Evolutionary conservation across 208 protist genomes (phyloP).

Genomic region (Lotmaria passim): DNA sequence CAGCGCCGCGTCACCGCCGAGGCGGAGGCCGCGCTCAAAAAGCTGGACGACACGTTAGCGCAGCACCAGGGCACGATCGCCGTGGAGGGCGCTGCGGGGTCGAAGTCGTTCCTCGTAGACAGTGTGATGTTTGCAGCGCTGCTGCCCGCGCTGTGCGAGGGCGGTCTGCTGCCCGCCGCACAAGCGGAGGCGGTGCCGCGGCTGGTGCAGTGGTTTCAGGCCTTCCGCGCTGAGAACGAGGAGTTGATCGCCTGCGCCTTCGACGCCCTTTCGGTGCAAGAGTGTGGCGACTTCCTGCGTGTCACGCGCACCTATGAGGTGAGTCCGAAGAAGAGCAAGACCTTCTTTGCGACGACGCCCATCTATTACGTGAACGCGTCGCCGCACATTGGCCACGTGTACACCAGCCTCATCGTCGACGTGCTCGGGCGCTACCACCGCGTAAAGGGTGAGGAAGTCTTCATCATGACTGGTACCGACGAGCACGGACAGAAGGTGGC

Average conservation of each 20-base stretch:
- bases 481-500: conserved; percentile 99
- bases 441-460: conserved; percentile 84
- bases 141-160: conserved; percentile 83
- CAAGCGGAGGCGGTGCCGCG: conserved; percentile 55
- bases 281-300: conserved; percentile 82
- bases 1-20: conserved; percentile 62
- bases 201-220: conserved; percentile 77
- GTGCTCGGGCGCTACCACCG: conserved; percentile 89
- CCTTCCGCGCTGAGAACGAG: conserved; percentile 56
- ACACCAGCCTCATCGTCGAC: conserved; percentile 90
- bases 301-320: conserved; percentile 74
- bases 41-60: conserved; percentile 58
- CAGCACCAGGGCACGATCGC: conserved; percentile 44
- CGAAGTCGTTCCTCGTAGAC: conserved; percentile 74
- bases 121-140: conserved; percentile 72
- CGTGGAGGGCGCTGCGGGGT: conserved; percentile 13
- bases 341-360: conserved; percentile 88
- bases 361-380: conserved; percentile 94
- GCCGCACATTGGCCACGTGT: conserved; percentile 94
- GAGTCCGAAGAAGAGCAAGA: conserved; percentile 67
- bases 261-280: conserved; percentile 79
- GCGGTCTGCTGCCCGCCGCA: conserved; percentile 59
- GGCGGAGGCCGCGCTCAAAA: conserved; percentile 51
- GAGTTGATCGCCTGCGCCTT: conserved; percentile 64
- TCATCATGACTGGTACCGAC: conserved; percentile 98